These are phyloP conservation scores for Chlorella sp. DNA, from an alignment of 139 green algal species.

Conservation along the genomic window DNA sequence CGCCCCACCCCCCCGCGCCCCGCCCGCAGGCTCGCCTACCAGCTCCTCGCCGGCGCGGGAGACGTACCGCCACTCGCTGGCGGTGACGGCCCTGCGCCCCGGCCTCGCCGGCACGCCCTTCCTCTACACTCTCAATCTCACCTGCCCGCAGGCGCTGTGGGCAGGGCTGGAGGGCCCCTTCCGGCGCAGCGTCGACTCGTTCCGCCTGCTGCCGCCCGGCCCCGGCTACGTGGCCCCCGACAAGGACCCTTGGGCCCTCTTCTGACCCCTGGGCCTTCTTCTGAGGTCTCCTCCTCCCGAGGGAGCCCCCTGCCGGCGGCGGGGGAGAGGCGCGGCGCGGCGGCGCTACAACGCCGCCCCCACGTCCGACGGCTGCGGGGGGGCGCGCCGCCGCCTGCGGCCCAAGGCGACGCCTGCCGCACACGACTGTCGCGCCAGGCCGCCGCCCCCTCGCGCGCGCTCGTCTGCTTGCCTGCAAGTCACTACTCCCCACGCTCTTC, in stretches of 20 bases:
- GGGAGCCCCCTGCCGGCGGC: too few species aligned
- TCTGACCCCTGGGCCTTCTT: conserved; percentile 37
- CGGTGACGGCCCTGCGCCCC: conserved; percentile 57
- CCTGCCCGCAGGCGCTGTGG: conserved; percentile 67
- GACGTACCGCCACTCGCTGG: conserved; percentile 77
- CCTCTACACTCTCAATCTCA: conserved; percentile 86
- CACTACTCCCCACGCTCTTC: too few species aligned
- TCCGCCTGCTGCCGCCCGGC: conserved; percentile 37
- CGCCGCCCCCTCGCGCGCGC: too few species aligned
- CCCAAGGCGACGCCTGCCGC: too few species aligned
- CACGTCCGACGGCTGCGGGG: too few species aligned
- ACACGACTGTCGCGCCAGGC: too few species aligned
- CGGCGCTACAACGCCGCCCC: too few species aligned
- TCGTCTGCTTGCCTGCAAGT: too few species aligned
- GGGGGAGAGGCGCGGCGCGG: too few species aligned
- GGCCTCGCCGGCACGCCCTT: conserved; percentile 63
- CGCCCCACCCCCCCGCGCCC: too few species aligned
- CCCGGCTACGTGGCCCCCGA: conserved; percentile 71
- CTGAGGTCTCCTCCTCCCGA: too few species aligned
- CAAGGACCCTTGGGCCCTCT: conserved; percentile 79
- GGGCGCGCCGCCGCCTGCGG: too few species aligned
- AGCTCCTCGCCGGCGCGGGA: conserved; percentile 47
- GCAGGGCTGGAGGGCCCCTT: conserved; percentile 23
- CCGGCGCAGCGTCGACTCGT: conserved; percentile 45
- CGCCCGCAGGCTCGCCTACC: conserved; percentile 71